These are phyloP conservation scores for Fusarium bactridioides DNA, from an alignment of 2,329 filamentous ascomycete species.

Conservation along the genomic window DNA sequence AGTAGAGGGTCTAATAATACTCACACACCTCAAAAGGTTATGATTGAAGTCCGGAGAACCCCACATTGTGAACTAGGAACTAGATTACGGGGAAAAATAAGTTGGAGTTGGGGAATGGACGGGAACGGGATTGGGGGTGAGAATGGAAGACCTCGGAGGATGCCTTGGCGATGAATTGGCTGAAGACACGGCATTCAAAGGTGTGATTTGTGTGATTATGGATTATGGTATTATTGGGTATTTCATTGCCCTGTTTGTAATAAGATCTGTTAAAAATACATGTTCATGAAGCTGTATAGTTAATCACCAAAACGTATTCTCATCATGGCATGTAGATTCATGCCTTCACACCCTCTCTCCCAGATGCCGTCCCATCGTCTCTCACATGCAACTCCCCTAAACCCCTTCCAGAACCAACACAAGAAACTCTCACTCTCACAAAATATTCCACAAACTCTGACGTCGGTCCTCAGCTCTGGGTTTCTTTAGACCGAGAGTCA, in stretches of 20 bases:
- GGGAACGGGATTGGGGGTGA: constrained; percentile 15
- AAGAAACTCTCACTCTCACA: background rate
- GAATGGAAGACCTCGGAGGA: constrained; percentile 26
- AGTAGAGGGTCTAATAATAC: constrained; percentile 12
- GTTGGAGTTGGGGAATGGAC: constrained; percentile 15
- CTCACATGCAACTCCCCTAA: constrained; percentile 17
- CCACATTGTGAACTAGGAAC: constrained; percentile 18
- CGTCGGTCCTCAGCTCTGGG: constrained; percentile 23
- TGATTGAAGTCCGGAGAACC: constrained; percentile 28
- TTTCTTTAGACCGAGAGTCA: background rate
- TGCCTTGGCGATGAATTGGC: background rate
- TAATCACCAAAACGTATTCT: background rate
- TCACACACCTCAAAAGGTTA: constrained; percentile 23
- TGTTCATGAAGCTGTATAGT: background rate
- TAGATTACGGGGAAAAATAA: constrained; percentile 19
- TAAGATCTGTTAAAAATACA: accelerated
- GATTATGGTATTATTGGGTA: background rate
- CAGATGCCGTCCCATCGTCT: background rate
- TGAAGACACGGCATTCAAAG: background rate
- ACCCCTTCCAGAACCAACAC: background rate
- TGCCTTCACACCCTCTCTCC: constrained; percentile 8
- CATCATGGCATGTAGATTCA: background rate
- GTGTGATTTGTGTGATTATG: background rate
- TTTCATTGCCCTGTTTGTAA: no score
- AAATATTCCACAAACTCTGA: constrained; percentile 15